These are phyloP conservation scores for Aspergillus eucalypticola DNA, from an alignment of 2,329 filamentous ascomycete genomes.

Conservation along the genomic window DNA sequence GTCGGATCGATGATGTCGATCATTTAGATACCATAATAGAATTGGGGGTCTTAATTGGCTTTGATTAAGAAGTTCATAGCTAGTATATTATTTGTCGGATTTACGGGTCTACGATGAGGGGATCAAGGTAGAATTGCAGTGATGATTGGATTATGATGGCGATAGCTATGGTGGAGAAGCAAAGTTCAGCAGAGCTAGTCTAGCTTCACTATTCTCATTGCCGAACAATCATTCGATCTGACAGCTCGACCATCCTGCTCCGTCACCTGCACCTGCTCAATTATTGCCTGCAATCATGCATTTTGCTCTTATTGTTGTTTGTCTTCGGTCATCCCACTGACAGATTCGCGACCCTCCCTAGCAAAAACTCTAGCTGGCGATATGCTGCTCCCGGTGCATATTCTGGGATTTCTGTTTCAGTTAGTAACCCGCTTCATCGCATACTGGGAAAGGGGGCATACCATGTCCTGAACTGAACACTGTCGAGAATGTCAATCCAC, in stretches of 20 bases:
- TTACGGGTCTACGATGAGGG: too few species aligned
- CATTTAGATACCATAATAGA: too few species aligned
- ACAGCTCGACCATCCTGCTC: neutral
- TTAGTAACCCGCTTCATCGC: neutral
- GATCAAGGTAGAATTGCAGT: too few species aligned
- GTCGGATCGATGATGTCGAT: too few species aligned
- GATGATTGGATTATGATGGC: too few species aligned
- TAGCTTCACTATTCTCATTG: neutral
- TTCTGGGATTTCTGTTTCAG: constrained; percentile 51
- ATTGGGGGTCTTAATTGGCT: too few species aligned
- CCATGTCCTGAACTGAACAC: constrained; percentile 66
- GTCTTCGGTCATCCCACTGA: constrained; percentile 3
- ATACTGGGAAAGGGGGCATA: neutral
- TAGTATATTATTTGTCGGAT: too few species aligned
- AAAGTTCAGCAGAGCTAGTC: too few species aligned
- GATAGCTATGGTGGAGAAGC: too few species aligned
- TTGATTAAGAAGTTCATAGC: too few species aligned
- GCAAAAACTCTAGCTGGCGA: constrained; percentile 71
- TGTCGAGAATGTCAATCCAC: constrained; percentile 70
- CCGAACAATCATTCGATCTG: neutral
- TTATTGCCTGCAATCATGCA: neutral
- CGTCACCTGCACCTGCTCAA: neutral
- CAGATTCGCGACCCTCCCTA: constrained; percentile 60
- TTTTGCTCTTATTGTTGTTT: neutral
- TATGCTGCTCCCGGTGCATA: constrained; percentile 71